Evolutionary conservation across 768 basidiomycete genomes (phyloP).

Genomic region (Agaricus sinodeliciosus): DNA sequence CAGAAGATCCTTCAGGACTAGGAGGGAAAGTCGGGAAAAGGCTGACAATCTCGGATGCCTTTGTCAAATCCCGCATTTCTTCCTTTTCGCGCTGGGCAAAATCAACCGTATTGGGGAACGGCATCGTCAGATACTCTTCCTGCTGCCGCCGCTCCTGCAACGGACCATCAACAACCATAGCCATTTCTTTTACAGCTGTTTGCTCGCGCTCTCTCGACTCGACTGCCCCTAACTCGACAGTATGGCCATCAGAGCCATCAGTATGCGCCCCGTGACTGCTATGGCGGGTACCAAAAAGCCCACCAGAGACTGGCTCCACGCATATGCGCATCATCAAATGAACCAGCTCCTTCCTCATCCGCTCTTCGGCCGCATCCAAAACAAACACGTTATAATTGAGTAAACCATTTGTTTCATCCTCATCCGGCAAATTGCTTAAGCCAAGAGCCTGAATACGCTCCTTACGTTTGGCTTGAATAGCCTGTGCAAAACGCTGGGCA

Average conservation of each 20-base stretch:
- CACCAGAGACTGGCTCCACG: constrained; percentile 14
- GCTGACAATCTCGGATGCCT: constrained; percentile 71
- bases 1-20: neutral
- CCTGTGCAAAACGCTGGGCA: constrained; percentile 60
- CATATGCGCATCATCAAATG: constrained; percentile 50
- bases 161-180: constrained; percentile 18
- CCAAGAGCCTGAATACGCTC: constrained; percentile 35
- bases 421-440: constrained; percentile 10
- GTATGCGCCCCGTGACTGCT: constrained; percentile 28
- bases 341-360: constrained; percentile 36
- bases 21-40: constrained; percentile 22
- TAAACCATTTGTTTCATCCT: constrained; percentile 20
- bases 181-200: constrained; percentile 16
- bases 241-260: constrained; percentile 34
- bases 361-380: constrained; percentile 48
- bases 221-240: constrained; percentile 21
- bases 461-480: constrained; percentile 48
- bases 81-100: constrained; percentile 82
- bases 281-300: constrained; percentile 1
- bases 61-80: constrained; percentile 85
- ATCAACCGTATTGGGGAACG: constrained; percentile 57
- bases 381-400: constrained; percentile 72
- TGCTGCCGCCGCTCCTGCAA: neutral
- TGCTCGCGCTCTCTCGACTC: constrained; percentile 17
- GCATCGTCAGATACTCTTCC: neutral